These are phyloP conservation scores for Picea mariana DNA, from an alignment of 83 land plant genomes.

Conservation along the genomic window DNA sequence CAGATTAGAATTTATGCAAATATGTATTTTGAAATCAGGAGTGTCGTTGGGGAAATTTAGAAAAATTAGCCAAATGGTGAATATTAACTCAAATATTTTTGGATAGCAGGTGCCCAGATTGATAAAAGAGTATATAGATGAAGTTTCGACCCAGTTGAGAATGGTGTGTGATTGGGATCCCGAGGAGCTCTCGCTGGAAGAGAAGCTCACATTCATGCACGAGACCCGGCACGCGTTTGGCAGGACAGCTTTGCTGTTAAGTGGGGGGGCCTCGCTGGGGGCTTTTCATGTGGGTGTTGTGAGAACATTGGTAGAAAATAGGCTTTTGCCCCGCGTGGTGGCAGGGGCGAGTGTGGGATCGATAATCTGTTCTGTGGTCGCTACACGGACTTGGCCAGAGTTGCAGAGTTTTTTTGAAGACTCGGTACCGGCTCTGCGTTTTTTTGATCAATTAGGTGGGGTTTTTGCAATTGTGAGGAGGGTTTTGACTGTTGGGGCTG, in stretches of 20 bases:
- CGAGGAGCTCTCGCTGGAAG: conserved; percentile 82
- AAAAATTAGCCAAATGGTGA: too few relatives aligned
- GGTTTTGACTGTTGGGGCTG: conserved; percentile 84
- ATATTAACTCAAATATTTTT: too few relatives aligned
- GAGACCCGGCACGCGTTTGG: conserved; percentile 98
- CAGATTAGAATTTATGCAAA: too few relatives aligned
- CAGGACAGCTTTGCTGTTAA: conserved; percentile 91
- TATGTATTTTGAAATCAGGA: too few relatives aligned
- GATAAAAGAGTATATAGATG: conserved; percentile 97
- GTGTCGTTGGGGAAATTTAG: too few relatives aligned
- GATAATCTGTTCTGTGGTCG: conserved; percentile 80
- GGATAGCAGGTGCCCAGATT: conserved; percentile 52
- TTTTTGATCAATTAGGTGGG: conserved; percentile 95
- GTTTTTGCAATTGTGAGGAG: conserved; percentile 80
- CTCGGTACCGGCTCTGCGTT: conserved; percentile 78
- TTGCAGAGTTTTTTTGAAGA: conserved; percentile 94
- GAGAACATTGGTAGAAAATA: conserved; percentile 88
- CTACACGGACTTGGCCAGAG: conserved; percentile 98
- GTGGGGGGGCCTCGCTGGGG: conserved; percentile 99
- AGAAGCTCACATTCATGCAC: conserved; percentile 92
- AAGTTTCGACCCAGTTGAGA: conserved; percentile 86
- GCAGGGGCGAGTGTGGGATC: conserved; percentile 99
- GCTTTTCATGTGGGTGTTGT: conserved; percentile 97
- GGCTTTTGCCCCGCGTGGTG: conserved; percentile 88
- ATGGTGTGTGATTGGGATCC: conserved; percentile 93